phyloP scores from a whole-genome alignment of 495 filamentous ascomycete genomes.

The Talaromyces wortmannii region DNA sequence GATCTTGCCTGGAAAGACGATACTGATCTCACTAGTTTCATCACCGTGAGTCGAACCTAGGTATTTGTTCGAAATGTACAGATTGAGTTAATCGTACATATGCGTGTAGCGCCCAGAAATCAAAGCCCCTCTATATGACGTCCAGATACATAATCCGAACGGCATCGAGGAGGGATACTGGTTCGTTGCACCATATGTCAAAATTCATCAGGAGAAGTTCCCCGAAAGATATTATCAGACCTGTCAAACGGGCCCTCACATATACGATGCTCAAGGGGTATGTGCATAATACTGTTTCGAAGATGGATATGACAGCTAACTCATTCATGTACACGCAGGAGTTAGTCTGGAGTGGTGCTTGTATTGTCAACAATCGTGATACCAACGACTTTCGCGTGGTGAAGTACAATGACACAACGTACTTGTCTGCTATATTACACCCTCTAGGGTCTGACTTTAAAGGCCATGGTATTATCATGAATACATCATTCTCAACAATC shows the following conservation, averaged over 20 bases:
- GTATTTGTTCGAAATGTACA: neutral
- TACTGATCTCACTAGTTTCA: slow-evolving; percentile 1
- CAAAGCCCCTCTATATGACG: slow-evolving; percentile 16
- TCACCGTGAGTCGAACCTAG: neutral
- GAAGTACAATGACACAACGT: slow-evolving; percentile 24
- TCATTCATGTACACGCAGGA: slow-evolving; percentile 11
- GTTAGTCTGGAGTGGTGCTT: slow-evolving; percentile 34
- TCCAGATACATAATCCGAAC: slow-evolving; percentile 13
- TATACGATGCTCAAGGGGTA: slow-evolving; percentile 11
- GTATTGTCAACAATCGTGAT: slow-evolving; percentile 28
- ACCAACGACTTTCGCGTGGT: slow-evolving; percentile 36
- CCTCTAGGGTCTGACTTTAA: slow-evolving; percentile 26
- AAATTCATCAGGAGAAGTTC: slow-evolving; percentile 12
- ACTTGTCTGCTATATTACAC: slow-evolving; percentile 41
- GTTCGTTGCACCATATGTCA: slow-evolving; percentile 17
- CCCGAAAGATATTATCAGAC: slow-evolving; percentile 19
- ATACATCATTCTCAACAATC: slow-evolving; percentile 10
- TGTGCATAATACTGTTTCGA: neutral
- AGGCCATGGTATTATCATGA: slow-evolving; percentile 22
- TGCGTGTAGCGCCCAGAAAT: slow-evolving; percentile 16
- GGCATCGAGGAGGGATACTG: slow-evolving; percentile 16
- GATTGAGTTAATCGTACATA: neutral
- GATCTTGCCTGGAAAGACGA: neutral
- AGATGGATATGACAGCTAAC: neutral
- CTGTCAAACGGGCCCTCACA: slow-evolving; percentile 9